A percentile compares a stretch with the other conserved stretches of the same genome.
Conservation (phyloP, 257 asterid species). For the Capsicum pubescens region DNA sequence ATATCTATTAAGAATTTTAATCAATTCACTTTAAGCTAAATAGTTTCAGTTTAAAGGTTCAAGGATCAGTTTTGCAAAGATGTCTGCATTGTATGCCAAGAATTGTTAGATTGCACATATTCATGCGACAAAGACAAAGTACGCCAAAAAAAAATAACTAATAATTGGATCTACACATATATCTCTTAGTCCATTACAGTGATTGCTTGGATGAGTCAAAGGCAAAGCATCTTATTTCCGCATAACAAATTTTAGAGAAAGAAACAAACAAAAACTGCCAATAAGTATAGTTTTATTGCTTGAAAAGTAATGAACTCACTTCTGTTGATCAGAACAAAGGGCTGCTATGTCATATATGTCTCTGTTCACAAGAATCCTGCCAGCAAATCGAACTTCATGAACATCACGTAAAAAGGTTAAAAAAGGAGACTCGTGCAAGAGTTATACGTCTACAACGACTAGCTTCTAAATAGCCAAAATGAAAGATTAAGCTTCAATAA, state of each 20-base stretch:
- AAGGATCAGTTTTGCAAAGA: background rate
- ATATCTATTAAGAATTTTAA: background rate
- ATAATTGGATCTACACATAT: background rate
- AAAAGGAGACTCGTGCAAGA: background rate
- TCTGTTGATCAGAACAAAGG: constrained; percentile 61
- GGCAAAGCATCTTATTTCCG: background rate
- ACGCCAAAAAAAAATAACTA: background rate
- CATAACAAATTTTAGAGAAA: background rate
- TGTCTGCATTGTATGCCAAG: background rate
- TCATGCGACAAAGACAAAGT: constrained; percentile 14
- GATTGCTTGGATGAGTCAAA: background rate
- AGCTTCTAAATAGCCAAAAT: background rate
- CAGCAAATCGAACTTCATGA: constrained; percentile 29
- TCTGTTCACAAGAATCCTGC: constrained; percentile 73
- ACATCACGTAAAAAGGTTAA: background rate
- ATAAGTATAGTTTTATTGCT: background rate
- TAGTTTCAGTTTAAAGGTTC: background rate
- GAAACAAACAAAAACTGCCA: background rate
- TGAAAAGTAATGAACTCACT: constrained; percentile 43
- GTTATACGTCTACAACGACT: background rate
- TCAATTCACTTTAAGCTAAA: background rate
- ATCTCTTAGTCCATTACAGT: background rate
- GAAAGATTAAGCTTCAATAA: background rate
- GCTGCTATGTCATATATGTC: constrained; percentile 84
- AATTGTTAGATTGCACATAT: background rate